A percentile compares a stretch with the other conserved stretches of the same genome.
Conservation (phyloP, 768 basidiomycete species). For the Rhizopogon sp. region DNA sequence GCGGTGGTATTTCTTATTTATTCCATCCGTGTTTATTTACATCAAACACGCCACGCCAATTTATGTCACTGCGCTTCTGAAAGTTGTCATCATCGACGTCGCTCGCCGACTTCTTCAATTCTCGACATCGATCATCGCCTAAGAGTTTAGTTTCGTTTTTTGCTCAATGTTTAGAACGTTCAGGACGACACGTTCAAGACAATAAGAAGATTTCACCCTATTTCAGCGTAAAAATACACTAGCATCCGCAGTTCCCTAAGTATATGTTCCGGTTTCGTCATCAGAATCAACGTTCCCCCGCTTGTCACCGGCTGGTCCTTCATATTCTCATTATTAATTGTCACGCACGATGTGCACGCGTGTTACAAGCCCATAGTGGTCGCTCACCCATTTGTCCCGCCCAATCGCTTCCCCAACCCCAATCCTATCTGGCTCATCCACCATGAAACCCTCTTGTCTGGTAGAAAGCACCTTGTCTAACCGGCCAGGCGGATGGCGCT, state of each 20-base stretch:
- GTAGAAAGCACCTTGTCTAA: slow-evolving; percentile 67
- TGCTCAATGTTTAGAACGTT: not conserved
- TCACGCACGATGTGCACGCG: slow-evolving; percentile 25
- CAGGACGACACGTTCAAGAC: too few relatives aligned
- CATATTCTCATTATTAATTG: slow-evolving; percentile 7
- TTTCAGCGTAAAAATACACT: slow-evolving; percentile 6
- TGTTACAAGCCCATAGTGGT: slow-evolving; percentile 60
- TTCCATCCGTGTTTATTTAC: slow-evolving; percentile 17
- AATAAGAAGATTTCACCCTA: not conserved
- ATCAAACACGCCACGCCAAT: slow-evolving; percentile 4
- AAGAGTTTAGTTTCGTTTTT: too few relatives aligned
- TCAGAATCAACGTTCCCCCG: not conserved
- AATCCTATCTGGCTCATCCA: slow-evolving; percentile 50
- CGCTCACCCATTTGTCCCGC: slow-evolving; percentile 51
- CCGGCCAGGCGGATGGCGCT: slow-evolving; percentile 43
- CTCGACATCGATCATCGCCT: too few relatives aligned
- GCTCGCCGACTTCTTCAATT: too few relatives aligned
- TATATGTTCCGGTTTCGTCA: not conserved
- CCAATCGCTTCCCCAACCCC: slow-evolving; percentile 49
- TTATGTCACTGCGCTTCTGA: not conserved
- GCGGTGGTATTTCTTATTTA: slow-evolving; percentile 18
- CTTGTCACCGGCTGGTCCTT: not conserved
- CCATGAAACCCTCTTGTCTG: slow-evolving; percentile 40
- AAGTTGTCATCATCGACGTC: too few relatives aligned
- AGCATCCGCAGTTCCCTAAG: not conserved